These are phyloP conservation scores for Cladosporium sp. DNA, from an alignment of 2,329 filamentous ascomycete species.

Conservation along the genomic window DNA sequence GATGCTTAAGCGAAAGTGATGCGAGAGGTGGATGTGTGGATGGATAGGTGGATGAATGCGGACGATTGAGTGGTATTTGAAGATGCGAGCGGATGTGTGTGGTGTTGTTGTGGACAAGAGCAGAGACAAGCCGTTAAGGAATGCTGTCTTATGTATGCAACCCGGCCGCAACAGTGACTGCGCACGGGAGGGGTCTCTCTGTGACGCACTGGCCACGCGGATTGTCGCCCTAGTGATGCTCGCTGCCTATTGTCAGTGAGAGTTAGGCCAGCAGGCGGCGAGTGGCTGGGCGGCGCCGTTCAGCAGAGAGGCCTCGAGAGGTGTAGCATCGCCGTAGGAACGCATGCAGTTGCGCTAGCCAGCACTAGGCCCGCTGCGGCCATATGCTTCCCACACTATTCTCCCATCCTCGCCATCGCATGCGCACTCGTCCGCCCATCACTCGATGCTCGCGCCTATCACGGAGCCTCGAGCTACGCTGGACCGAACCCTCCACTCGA, in stretches of 20 bases:
- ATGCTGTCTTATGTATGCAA: slow-evolving; percentile 10
- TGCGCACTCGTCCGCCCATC: slow-evolving; percentile 8
- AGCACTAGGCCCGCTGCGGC: slow-evolving; percentile 3
- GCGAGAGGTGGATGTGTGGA: neutral
- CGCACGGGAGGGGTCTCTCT: slow-evolving; percentile 4
- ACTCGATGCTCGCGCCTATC: slow-evolving; percentile 6
- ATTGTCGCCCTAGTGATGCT: slow-evolving; percentile 8
- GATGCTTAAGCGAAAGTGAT: slow-evolving; percentile 9
- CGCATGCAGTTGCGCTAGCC: slow-evolving; percentile 2
- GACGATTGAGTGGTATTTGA: neutral
- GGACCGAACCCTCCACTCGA: neutral
- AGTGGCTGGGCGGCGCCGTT: slow-evolving; percentile 5
- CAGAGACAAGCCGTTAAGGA: slow-evolving; percentile 3
- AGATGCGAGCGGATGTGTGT: slow-evolving; percentile 3
- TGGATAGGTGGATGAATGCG: neutral
- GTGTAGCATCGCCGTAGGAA: neutral
- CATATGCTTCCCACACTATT: neutral
- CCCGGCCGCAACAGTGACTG: slow-evolving; percentile 1
- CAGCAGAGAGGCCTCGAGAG: neutral
- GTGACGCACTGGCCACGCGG: slow-evolving; percentile 2
- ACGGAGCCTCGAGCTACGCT: slow-evolving; percentile 6
- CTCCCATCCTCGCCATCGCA: neutral
- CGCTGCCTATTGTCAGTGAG: neutral
- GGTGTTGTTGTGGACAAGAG: slow-evolving; percentile 5
- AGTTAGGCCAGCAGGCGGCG: neutral